Evolutionary conservation across 768 basidiomycete genomes (phyloP), one percentile per base, ranked within the genome.

Genomic region (Tulasnella sp.): DNA sequence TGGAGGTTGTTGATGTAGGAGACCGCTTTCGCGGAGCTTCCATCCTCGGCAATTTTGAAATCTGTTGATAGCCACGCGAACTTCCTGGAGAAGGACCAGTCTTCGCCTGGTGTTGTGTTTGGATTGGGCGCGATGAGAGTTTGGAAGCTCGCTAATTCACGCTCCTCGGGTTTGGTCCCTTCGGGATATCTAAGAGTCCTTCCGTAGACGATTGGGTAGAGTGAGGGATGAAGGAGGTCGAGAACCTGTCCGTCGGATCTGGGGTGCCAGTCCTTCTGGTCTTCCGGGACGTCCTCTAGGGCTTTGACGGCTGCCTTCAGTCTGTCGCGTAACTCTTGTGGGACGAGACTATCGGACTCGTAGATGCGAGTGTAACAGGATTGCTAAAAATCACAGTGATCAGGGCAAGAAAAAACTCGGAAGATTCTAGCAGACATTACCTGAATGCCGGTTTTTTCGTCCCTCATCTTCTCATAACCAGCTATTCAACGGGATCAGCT

Each of bases 191-290:
- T 74, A 22, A 77, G 45, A 2, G 80, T 81, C n/a, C 78, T 77
- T 34, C 75, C 79, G 70, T 83, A 81, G 11, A 78, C 78, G 15
- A 82, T 38, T 42, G 77, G 78, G 76, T 79, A 82, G 52, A 81
- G 77, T 34, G 79, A 79, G 29, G 81, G 80, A 58, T 82, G 81
- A 8, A 82, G 79, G 45, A 82, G 78, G 74, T 81, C 80, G 25
- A 82, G 80, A 4, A 82, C 82, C 34, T 78, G 79, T 22, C 77
- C 67, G 45, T 81, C 76, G 3, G 81, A 80, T n/a, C 79, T 74
- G 11, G 71, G 82, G 64, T 81, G 82, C 82, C 82, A 83, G 77
- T 83, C 82, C 49, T 79, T 80, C 54, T 78, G n/a, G 2, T 71
- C 72, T 4, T 80, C 80, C 0, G 80, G 79, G 0, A 80, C 76